A percentile compares a stretch with the other conserved stretches of the same genome.
Evolutionary conservation across 768 basidiomycete species (phyloP).

Genomic region (Mycena venus): DNA sequence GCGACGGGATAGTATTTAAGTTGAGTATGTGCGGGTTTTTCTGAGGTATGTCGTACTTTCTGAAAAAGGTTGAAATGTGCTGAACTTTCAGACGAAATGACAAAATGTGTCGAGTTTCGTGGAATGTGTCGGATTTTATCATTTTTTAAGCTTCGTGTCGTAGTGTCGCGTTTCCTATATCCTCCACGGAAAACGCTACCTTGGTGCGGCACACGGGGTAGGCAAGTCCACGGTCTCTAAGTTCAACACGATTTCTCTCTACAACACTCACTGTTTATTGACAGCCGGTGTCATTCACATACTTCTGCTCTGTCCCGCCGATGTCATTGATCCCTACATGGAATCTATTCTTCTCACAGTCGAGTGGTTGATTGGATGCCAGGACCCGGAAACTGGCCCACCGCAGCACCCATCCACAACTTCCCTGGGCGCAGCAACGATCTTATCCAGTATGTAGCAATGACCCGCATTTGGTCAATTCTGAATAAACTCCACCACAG

Average conservation of each 20-base stretch:
- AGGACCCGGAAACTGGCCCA: slow-evolving; percentile 71
- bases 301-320: slow-evolving; percentile 57
- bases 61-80: too few species aligned
- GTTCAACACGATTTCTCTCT: background rate
- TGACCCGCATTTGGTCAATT: too few species aligned
- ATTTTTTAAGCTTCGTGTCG: too few species aligned
- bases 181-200: slow-evolving; percentile 66
- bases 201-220: slow-evolving; percentile 71
- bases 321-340: slow-evolving; percentile 53
- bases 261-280: background rate
- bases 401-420: slow-evolving; percentile 49
- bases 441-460: slow-evolving; percentile 60
- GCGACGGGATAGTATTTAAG: too few species aligned
- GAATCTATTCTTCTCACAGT: slow-evolving; percentile 57
- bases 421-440: slow-evolving; percentile 44
- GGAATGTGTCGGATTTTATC: too few species aligned
- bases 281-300: slow-evolving; percentile 69
- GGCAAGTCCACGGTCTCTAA: slow-evolving; percentile 50
- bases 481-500: slow-evolving; percentile 31
- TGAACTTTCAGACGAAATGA: too few species aligned
- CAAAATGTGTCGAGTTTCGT: too few species aligned
- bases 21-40: too few species aligned
- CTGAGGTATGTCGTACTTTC: too few species aligned
- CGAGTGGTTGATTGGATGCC: slow-evolving; percentile 61
- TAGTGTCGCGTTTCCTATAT: too few species aligned